These are phyloP conservation scores for Kodamaea sagamina DNA, from an alignment of 805 yeast genomes.

Conservation along the genomic window DNA sequence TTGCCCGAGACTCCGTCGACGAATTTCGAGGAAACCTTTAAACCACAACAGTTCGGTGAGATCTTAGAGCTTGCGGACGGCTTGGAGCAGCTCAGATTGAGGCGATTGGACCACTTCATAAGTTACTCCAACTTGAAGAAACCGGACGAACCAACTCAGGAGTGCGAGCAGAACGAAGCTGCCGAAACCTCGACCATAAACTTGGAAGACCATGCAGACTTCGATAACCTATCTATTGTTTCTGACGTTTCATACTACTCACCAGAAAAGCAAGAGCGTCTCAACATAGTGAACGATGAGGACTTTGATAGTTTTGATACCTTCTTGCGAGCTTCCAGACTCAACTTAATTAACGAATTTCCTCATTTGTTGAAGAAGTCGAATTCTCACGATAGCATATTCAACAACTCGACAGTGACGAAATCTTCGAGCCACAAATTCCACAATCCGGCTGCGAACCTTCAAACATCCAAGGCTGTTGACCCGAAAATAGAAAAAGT, in stretches of 20 bases:
- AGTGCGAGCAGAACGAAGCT: neutral
- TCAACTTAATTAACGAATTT: constrained; percentile 32
- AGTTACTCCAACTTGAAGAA: constrained; percentile 18
- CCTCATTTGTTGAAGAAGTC: constrained; percentile 30
- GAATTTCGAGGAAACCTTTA: neutral
- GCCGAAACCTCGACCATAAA: neutral
- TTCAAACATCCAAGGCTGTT: constrained; percentile 21
- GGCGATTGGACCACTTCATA: constrained; percentile 26
- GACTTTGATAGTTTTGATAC: constrained; percentile 32
- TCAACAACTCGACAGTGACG: constrained; percentile 13
- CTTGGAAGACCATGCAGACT: constrained; percentile 16
- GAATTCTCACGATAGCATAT: constrained; percentile 28
- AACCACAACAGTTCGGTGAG: constrained; percentile 11
- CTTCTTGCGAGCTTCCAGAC: constrained; percentile 36
- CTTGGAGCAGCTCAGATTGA: constrained; percentile 20
- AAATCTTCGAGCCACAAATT: constrained; percentile 22
- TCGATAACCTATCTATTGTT: constrained; percentile 23
- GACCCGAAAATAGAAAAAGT: constrained; percentile 38
- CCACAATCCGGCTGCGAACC: constrained; percentile 39
- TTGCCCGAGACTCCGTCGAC: constrained; percentile 19
- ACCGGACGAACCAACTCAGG: neutral
- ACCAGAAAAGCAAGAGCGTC: constrained; percentile 15
- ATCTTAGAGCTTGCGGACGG: constrained; percentile 9
- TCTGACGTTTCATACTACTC: constrained; percentile 28
- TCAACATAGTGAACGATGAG: neutral